Conservation (phyloP, 2,329 filamentous ascomycete genomes). For the Colletotrichum tropicicola region DNA sequence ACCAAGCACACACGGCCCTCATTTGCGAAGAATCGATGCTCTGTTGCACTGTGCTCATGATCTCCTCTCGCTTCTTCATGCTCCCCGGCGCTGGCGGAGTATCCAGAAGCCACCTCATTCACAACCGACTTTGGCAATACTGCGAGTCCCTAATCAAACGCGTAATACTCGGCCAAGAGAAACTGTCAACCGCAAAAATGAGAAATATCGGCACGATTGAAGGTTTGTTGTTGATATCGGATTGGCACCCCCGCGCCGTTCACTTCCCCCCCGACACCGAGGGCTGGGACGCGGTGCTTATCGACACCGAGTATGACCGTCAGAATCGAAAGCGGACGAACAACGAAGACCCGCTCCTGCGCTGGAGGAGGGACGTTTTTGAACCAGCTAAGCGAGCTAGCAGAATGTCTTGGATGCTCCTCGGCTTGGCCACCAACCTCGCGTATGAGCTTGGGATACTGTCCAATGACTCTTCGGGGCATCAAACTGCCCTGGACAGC, state of each 20-base stretch:
- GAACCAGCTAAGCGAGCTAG: conserved; percentile 36
- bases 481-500: not conserved
- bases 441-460: conserved; percentile 34
- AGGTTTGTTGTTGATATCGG: conserved; percentile 34
- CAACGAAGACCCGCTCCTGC: conserved; percentile 33
- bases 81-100: conserved; percentile 33
- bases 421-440: conserved; percentile 33
- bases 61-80: conserved; percentile 34
- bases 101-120: conserved; percentile 32
- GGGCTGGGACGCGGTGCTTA: conserved; percentile 33
- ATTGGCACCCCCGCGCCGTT: conserved; percentile 35
- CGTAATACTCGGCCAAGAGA: conserved; percentile 33
- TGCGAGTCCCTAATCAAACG: conserved; percentile 34
- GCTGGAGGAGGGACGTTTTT: conserved; percentile 37
- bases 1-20: conserved; percentile 25
- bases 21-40: conserved; percentile 33
- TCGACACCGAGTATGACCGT: conserved; percentile 33
- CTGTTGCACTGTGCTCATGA: conserved; percentile 34
- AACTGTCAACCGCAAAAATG: conserved; percentile 33
- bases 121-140: conserved; percentile 33
- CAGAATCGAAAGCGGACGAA: conserved; percentile 31
- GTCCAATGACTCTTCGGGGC: not conserved
- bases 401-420: conserved; percentile 39
- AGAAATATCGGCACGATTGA: conserved; percentile 33
- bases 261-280: conserved; percentile 35